Base-by-base conservation (phyloP, 2,329 filamentous ascomycete species). In the Clonostachys chloroleuca region DNA sequence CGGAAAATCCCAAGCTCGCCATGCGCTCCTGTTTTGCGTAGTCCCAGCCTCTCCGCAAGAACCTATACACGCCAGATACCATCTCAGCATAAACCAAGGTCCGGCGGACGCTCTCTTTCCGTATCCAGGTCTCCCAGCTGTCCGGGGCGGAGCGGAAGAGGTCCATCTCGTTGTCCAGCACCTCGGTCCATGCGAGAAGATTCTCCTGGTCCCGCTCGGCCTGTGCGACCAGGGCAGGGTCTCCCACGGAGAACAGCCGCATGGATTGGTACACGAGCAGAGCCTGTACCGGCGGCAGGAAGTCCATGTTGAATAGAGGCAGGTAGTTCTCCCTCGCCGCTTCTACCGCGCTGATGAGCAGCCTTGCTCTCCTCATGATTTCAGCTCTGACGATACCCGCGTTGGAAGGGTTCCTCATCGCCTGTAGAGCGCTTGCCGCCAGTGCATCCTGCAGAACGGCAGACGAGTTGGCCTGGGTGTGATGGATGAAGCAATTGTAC, bases 211-310 rank as follows among this genome's bases (percentile, higher is more conserved):
- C 40, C 14, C 40, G 2, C 40, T 42, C 40, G 13, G 40, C 40
- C 18, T 42, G 40, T 5, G 14, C 59, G 33, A 58, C 57, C 16
- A 55, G 59, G 14, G 61, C 36, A 36, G 46, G 34, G 7, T 50
- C 48, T 24, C 40, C 34, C n/a, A 30, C 42, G 7, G 50, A 50
- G 10, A 52, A 52, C 5, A 52, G 34, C 5, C 48, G 43, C 12
- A 52, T 52, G 17, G 43, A 48, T 6, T 52, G 48, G 34, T 52
- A 52, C 16, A 52, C 44, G 24, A 52, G 43, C 6, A 52, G 47
- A 12, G 48, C 45, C 37, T 52, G 48, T 14, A 52, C 48, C 24
- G 50, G 41, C 3, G 45, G 50, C 16, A 52, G 48, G n/a, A 42
- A 14, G 40, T 42, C 40, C 14, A 42, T n/a, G n/a, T 20, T 20